Evolutionary conservation across 306 rosid genomes (phyloP).

Genomic region (Cyamopsis tetragonoloba): DNA sequence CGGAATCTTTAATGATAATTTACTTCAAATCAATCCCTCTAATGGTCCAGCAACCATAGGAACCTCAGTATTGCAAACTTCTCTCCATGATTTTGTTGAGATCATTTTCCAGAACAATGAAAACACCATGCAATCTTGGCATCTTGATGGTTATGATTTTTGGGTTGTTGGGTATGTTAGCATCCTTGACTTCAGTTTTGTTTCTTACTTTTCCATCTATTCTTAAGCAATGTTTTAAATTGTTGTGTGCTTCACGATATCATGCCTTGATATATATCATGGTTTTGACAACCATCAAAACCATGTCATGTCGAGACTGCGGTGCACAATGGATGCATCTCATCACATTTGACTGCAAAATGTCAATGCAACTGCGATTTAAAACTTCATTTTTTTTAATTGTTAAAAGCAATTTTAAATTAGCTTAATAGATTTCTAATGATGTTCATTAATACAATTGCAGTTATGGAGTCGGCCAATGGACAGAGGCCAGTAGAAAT

Average conservation of each 20-base stretch:
- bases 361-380: no score
- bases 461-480: slow-evolving; percentile 75
- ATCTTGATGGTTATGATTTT: slow-evolving; percentile 94
- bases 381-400: not conserved
- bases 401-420: slow-evolving; percentile 5
- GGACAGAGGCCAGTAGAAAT: slow-evolving; percentile 60
- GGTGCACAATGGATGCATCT: no score
- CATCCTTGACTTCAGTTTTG: not conserved
- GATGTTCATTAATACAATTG: slow-evolving; percentile 20
- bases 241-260: no score
- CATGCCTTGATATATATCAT: no score
- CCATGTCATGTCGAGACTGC: no score
- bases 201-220: not conserved
- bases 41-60: slow-evolving; percentile 48
- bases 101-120: slow-evolving; percentile 86
- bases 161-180: slow-evolving; percentile 88
- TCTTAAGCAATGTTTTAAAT: no score
- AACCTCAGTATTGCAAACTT: slow-evolving; percentile 52
- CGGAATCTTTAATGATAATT: slow-evolving; percentile 54
- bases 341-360: no score
- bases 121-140: slow-evolving; percentile 75
- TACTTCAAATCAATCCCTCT: slow-evolving; percentile 62
- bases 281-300: no score
- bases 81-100: slow-evolving; percentile 84
- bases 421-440: not conserved